Evolutionary conservation across 1,139 yeast species (phyloP), one percentile per base, ranked within the genome.

Genomic region (Saccharomyces hybrid): DNA sequence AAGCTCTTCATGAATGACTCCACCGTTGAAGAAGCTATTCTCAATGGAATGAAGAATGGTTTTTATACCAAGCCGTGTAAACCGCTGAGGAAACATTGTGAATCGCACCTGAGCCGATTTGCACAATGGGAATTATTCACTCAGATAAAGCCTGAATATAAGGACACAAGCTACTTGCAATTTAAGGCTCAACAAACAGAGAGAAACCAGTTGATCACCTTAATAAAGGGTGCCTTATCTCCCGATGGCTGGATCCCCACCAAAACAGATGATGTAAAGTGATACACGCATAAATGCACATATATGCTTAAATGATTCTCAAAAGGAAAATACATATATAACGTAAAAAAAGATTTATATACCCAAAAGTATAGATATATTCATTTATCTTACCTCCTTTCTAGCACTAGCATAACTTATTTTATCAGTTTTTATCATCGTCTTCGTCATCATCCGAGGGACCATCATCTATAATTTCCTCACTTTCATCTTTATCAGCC

Each of bases 11-110:
- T 55, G 27, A 32, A 46, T 5, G 31, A 50, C 4, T 38, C 44
- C 5, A 46, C 34, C 2, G 27, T 29, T 48, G 56, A 46, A 0
- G 81, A 82, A 58, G 77, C 78, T 3, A 69, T 82, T 28, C 72
- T 79, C 47, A 80, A 79, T 61, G 85, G 84, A 0, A 79, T 81
- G 3, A 78, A 73, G 55, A 79, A 79, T 57, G 86, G 86, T 0
- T 73, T 75, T 14, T 76, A 63, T 56, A 62, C 74, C 1, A 81
- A 78, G 63, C 54, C 57, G 1, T 75, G 72, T 46, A 72, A 71
- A 54, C 76, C 78, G 0, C 75, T 83, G 0, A 68, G 74, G 47
- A 63, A 62, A n/a, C 74, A 77, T n/a, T 82, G 83, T 2, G 79
- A 77, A 50, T 27, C 67, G 9, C 31, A 59, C 2, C 49, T 60